Base-by-base conservation (phyloP, 2,329 filamentous ascomycete genomes). In the Sordariomycetes sp. region DNA sequence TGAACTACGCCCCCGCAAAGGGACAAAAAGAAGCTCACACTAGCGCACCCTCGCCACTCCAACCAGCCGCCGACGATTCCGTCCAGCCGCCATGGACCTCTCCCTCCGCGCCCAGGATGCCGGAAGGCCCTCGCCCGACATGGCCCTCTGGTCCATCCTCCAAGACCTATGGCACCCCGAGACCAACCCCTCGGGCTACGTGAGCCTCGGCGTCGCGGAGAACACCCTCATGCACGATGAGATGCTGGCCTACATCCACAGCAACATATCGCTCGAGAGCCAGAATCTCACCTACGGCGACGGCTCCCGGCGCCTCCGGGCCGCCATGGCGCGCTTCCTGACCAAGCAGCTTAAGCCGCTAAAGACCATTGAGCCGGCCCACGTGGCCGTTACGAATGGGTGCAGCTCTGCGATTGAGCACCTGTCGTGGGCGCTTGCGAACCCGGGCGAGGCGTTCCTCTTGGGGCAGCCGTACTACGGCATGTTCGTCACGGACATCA, bases 121-220 rank as follows among this genome's bases (percentile, higher is more conserved):
- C 4, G 45, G n/a, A 2, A 24, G 7, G 45, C 45, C 45, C 8
- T 6, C 45, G 8, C 4, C 45, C 5, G 22, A 22, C 36, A 17
- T 4, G 50, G 3, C 50, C 22, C 15, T 57, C 22, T 76, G 74
- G 72, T 68, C 74, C 12, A 68, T 79, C 45, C 64, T 78, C 48
- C 63, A 65, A 8, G 68, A 80, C 60, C 64, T 72, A 6, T 80
- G 71, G 68, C 61, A 76, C 56, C 68, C 71, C 0, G 53, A 62
- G 3, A 61, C 64, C 3, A 76, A 76, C 55, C 71, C 73, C 0
- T 61, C 65, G 15, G 77, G 77, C 28, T 77, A 73, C 59, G 65
- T 79, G 35, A 78, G 72, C 58, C 68, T 81, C 0, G 77, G 76
- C 1, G 68, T 80, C 1, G 77, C 78, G 6, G 78, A 80, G 63